Percentiles rank a stretch among this genome's conserved stretches.
phyloP scores from a whole-genome alignment of 306 rosid genomes.

The Cicer arietinum region DNA sequence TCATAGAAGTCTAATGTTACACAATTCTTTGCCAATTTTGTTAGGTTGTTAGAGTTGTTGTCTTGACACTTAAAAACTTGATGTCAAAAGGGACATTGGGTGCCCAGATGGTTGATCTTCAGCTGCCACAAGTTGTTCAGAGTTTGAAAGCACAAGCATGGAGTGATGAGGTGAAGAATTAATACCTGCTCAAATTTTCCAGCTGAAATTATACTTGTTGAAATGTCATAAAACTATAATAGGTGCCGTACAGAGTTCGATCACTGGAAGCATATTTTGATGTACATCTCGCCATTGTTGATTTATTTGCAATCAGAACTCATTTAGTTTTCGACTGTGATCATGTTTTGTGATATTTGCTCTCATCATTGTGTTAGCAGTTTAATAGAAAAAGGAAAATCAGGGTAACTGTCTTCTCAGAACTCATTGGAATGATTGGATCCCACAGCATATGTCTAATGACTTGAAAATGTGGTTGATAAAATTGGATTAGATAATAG shows the following conservation, averaged over 20 bases:
- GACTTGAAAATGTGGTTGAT: constrained; percentile 18
- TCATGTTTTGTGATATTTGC: constrained; percentile 8
- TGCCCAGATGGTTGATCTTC: constrained; percentile 96
- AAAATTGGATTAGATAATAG: constrained; percentile 32
- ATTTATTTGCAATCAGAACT: constrained; percentile 7
- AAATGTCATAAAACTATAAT: constrained; percentile 34
- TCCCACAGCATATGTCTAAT: constrained; percentile 8
- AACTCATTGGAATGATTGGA: constrained; percentile 10
- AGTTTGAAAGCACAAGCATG: constrained; percentile 99
- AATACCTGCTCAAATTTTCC: constrained; percentile 31
- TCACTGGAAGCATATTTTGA: constrained; percentile 20
- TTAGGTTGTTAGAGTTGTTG: constrained; percentile 98
- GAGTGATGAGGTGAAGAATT: constrained; percentile 94
- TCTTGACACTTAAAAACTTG: constrained; percentile 84
- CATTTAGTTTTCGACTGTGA: not conserved
- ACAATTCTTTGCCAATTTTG: constrained; percentile 48
- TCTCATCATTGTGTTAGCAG: constrained; percentile 10
- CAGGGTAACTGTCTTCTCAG: not conserved
- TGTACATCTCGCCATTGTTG: constrained; percentile 22
- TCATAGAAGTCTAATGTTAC: constrained; percentile 38
- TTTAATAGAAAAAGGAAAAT: constrained; percentile 36
- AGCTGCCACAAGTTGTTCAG: constrained; percentile 90
- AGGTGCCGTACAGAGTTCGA: constrained; percentile 24
- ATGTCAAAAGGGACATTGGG: constrained; percentile 86
- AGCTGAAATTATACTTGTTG: constrained; percentile 33